These are phyloP conservation scores for Protomyces arabidopsidicola DNA, from an alignment of 1,139 yeast species.

Conservation along the genomic window DNA sequence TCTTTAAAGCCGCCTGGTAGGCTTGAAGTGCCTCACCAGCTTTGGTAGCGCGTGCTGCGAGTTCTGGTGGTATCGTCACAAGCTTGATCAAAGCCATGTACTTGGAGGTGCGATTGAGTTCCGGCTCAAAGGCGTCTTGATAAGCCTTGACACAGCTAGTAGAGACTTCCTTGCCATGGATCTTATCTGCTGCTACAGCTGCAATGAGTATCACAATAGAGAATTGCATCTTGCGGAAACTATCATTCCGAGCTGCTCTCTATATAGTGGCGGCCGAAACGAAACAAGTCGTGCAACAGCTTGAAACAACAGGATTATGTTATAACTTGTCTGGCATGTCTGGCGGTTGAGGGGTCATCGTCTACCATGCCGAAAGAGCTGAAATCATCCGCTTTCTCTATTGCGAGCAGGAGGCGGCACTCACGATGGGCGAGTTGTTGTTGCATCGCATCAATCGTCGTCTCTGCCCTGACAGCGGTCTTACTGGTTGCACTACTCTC, in stretches of 20 bases:
- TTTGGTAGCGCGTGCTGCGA: neutral
- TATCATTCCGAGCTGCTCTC: neutral
- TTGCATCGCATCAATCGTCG: neutral
- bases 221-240: neutral
- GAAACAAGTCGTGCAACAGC: neutral
- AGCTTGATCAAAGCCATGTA: neutral
- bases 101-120: constrained; percentile 1
- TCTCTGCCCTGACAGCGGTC: neutral
- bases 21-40: constrained; percentile 6
- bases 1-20: constrained; percentile 4
- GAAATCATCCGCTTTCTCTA: neutral
- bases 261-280: neutral
- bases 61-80: constrained; percentile 4
- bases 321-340: too few relatives aligned
- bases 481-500: neutral
- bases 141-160: constrained; percentile 1
- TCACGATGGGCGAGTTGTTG: neutral
- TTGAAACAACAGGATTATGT: neutral
- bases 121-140: constrained; percentile 11
- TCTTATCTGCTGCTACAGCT: neutral
- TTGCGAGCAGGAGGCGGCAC: neutral
- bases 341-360: neutral
- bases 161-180: constrained; percentile 21
- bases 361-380: neutral
- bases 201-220: neutral